These are phyloP conservation scores for Marasmius fiardii DNA, from an alignment of 1,284 basidiomycete genomes.

Conservation along the genomic window DNA sequence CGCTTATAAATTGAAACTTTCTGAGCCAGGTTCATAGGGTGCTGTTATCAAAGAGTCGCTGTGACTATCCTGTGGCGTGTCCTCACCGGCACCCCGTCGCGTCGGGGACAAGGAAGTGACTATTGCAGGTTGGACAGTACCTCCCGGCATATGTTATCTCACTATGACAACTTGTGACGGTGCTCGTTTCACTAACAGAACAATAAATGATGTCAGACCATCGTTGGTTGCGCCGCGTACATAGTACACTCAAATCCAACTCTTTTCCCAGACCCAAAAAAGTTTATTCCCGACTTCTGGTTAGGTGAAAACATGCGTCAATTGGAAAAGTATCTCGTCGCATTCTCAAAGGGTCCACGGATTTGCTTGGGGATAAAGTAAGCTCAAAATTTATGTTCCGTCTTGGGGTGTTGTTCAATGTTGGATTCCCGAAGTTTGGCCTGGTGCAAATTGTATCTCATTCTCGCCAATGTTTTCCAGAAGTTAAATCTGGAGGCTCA, in stretches of 20 bases:
- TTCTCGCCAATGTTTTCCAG: conserved; percentile 21
- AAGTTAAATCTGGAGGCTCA: conserved; percentile 19
- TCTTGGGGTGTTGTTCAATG: not conserved
- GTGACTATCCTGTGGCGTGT: conserved; percentile 6
- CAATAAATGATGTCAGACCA: not conserved
- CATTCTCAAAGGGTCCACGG: conserved; percentile 11
- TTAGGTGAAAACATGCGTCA: not conserved
- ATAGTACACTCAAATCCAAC: conserved; percentile 7
- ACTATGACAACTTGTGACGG: too few relatives aligned
- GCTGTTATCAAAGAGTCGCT: conserved; percentile 14
- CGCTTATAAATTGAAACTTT: not conserved
- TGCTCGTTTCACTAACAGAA: not conserved
- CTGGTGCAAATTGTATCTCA: conserved; percentile 24
- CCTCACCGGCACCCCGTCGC: conserved; percentile 6
- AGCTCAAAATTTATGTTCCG: not conserved
- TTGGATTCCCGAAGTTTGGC: conserved; percentile 16
- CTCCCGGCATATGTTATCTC: conserved; percentile 2
- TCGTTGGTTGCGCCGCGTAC: conserved; percentile 2
- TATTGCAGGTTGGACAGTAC: conserved; percentile 6
- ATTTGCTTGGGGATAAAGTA: conserved; percentile 2
- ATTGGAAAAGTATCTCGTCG: conserved; percentile 1
- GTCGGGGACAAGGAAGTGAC: not conserved
- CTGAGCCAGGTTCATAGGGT: not conserved
- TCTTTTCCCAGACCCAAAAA: conserved; percentile 2
- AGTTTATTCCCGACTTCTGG: conserved; percentile 10